phyloP scores from a whole-genome alignment of 345 rosid species.

The Stellera chamaejasme region DNA sequence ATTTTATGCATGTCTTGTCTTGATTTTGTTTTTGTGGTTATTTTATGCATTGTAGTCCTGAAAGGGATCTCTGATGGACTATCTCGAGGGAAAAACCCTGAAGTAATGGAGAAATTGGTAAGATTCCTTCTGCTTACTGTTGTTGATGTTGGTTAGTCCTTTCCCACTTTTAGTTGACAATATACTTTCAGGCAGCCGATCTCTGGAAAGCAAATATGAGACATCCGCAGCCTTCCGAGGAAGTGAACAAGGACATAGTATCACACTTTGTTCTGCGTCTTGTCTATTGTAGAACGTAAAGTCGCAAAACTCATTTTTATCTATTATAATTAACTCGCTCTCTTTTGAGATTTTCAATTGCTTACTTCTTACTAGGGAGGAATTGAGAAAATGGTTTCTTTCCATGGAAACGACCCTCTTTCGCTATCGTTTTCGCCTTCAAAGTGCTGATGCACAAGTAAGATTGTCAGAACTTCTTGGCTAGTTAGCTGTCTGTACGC shows the following conservation, averaged over 20 bases:
- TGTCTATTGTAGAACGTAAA: slow-evolving; percentile 90
- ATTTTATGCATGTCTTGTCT: not conserved
- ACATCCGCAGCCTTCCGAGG: slow-evolving; percentile 42
- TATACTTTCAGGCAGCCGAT: slow-evolving; percentile 23
- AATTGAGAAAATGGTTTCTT: slow-evolving; percentile 86
- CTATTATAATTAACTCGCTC: not conserved
- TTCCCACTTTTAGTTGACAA: not conserved
- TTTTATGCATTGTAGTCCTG: slow-evolving; percentile 40
- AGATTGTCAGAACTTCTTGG: slow-evolving; percentile 5
- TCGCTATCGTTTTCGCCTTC: slow-evolving; percentile 43
- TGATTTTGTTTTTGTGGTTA: not conserved
- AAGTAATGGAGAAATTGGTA: slow-evolving; percentile 69
- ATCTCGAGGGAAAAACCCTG: slow-evolving; percentile 70
- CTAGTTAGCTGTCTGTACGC: not conserved
- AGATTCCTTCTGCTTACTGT: slow-evolving; percentile 2
- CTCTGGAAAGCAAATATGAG: slow-evolving; percentile 68
- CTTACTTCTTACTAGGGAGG: slow-evolving; percentile 44
- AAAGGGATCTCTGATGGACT: slow-evolving; percentile 70
- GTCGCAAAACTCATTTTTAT: not conserved
- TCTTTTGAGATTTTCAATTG: not conserved
- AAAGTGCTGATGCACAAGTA: slow-evolving; percentile 54
- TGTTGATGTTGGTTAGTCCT: not conserved
- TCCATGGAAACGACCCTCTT: slow-evolving; percentile 80
- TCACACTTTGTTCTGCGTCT: slow-evolving; percentile 86
- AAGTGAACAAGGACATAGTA: slow-evolving; percentile 56